phyloP scores from a whole-genome alignment of 306 rosid species.

The Begonia masoniana region DNA sequence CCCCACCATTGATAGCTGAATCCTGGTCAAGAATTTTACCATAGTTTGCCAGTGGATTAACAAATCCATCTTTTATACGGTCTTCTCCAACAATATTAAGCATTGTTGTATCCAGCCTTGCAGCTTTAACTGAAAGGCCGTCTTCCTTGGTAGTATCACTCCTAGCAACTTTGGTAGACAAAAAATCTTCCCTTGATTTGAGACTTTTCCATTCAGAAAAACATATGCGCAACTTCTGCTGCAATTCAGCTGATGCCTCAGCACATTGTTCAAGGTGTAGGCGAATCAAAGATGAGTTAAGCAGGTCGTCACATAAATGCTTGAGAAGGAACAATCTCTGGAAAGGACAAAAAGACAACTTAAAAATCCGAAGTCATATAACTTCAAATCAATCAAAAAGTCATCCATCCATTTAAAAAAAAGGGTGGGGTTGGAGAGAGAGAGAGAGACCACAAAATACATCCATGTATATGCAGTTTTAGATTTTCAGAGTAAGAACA shows the following conservation, averaged over 20 bases:
- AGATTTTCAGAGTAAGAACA: too few species aligned
- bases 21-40: constrained; percentile 26
- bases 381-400: too few species aligned
- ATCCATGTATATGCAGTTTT: too few species aligned
- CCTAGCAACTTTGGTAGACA: constrained; percentile 63
- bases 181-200: constrained; percentile 63
- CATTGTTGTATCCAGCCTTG: constrained; percentile 35
- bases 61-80: constrained; percentile 32
- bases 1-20: constrained; percentile 23
- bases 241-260: constrained; percentile 63
- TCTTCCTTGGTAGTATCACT: constrained; percentile 58
- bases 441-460: too few species aligned
- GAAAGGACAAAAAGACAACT: constrained; percentile 1
- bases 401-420: too few species aligned
- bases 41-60: constrained; percentile 24
- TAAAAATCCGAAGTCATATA: too few species aligned
- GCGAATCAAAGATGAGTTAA: constrained; percentile 52
- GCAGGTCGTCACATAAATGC: constrained; percentile 87
- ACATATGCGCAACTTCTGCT: constrained; percentile 69
- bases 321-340: constrained; percentile 82
- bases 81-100: constrained; percentile 31
- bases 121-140: constrained; percentile 52
- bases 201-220: constrained; percentile 78
- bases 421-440: too few species aligned
- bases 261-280: constrained; percentile 94